Base-by-base conservation (phyloP, 371 early-diverging fungal genomes). In the Mucor racemosus region DNA sequence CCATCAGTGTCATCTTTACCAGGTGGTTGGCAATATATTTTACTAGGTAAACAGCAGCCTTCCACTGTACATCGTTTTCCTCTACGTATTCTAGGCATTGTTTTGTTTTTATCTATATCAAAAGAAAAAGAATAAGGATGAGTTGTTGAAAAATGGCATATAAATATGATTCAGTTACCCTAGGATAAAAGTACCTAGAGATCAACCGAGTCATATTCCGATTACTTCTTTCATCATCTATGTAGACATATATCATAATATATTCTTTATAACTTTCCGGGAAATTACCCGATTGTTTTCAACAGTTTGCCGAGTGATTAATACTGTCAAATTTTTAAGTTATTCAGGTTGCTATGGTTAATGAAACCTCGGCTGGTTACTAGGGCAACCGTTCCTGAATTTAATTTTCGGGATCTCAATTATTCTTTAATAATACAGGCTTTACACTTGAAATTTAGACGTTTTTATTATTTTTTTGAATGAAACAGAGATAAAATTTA, bases 31-130 rank as follows among this genome's bases (percentile, higher is more conserved):
- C 35, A 17, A 21, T 34, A 61, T 21, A 55, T 44, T 44, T 61
- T 38, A 21, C 61, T 44, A 1, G 44, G 14, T 21, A 66, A 42
- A 44, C 67, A 66, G 8, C 67, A 66, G 0, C 67, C 67, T 21
- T 54, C 26, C 21, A 42, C n/a, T 13, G 34, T 56, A 13, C 67
- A 66, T 36, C 19, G 19, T 41, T 42, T 54, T 7, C 64, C 64
- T 48, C 17, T 54, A 33, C 26, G 14, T 34, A 35, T 55, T 55
- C 35, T 33, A 34, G 17, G 35, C 56, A 55, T 55, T 35, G n/a
- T 48, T 60, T 26, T 35, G 5, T 59, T 41, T 42, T 15, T 14
- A 60, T 15, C 0, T 55, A 14, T 55, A 55, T 7, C 0, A 8
- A n/a, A 4, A 55, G 13, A 35, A 50, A 13, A 1, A 26, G 10